Conservation (phyloP, 495 filamentous ascomycete genomes). For the Haplographium delicatum region DNA sequence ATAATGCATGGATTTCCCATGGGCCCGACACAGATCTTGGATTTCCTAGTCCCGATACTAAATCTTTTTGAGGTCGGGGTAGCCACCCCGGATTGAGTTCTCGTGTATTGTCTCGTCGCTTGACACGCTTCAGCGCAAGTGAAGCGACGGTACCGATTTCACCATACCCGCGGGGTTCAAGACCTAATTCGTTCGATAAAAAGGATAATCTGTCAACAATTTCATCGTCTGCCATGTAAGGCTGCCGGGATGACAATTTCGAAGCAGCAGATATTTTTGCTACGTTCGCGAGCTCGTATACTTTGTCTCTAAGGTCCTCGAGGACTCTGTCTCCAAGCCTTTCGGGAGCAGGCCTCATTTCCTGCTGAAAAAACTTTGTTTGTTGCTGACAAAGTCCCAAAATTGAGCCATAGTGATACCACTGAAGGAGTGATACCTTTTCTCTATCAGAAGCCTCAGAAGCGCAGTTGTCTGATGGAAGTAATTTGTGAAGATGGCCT, state of each 20-base stretch:
- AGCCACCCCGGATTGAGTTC: constrained; percentile 1
- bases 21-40: constrained; percentile 14
- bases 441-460: background rate
- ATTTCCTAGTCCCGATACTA: too few relatives aligned
- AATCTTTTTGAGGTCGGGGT: background rate
- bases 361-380: too few relatives aligned
- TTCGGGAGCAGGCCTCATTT: background rate
- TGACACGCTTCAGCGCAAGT: constrained; percentile 11
- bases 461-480: background rate
- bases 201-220: constrained; percentile 20
- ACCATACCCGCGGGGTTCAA: constrained; percentile 1
- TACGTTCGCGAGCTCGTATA: background rate
- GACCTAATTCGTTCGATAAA: constrained; percentile 8
- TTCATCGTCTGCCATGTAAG: constrained; percentile 19
- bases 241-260: constrained; percentile 12
- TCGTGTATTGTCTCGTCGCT: constrained; percentile 4
- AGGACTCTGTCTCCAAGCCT: background rate
- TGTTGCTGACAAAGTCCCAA: background rate
- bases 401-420: background rate
- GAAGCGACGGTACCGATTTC: constrained; percentile 2
- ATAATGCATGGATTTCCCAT: constrained; percentile 23
- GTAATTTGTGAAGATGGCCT: background rate
- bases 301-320: background rate
- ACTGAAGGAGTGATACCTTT: background rate
- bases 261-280: background rate